Evolutionary conservation across 2,329 filamentous ascomycete species (phyloP).

Genomic region (Colletotrichum eremochloae): DNA sequence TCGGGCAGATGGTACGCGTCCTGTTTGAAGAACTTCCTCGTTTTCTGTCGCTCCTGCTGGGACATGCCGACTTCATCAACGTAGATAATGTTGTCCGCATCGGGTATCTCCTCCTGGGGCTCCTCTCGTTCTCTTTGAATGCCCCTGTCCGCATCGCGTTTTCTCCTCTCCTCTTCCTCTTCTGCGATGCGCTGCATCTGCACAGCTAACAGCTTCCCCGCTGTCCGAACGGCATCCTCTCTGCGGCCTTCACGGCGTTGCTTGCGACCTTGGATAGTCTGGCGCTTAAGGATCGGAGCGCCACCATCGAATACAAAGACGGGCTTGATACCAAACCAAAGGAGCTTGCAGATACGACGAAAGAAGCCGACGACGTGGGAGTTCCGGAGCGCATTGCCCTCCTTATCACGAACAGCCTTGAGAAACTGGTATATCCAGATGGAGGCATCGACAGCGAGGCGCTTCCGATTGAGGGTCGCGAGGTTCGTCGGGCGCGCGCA

Average conservation of each 20-base stretch:
- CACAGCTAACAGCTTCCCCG: slow-evolving; percentile 89
- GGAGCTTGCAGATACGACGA: slow-evolving; percentile 94
- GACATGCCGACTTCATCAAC: slow-evolving; percentile 91
- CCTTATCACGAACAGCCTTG: slow-evolving; percentile 98
- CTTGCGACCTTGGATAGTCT: slow-evolving; percentile 87
- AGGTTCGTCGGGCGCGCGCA: slow-evolving; percentile 96
- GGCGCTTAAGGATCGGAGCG: slow-evolving; percentile 88
- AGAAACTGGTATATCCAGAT: slow-evolving; percentile 99
- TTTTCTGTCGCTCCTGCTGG: slow-evolving; percentile 78
- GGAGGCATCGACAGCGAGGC: slow-evolving; percentile 95
- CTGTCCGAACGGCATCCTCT: slow-evolving; percentile 93
- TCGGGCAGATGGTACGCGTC: slow-evolving; percentile 97
- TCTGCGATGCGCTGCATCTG: slow-evolving; percentile 94
- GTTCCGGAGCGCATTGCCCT: slow-evolving; percentile 96
- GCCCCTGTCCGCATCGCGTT: slow-evolving; percentile 59
- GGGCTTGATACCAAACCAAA: slow-evolving; percentile 96
- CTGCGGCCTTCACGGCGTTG: slow-evolving; percentile 86
- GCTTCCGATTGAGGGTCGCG: slow-evolving; percentile 94
- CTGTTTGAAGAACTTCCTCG: slow-evolving; percentile 86
- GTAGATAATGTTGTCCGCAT: slow-evolving; percentile 81
- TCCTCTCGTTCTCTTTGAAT: slow-evolving; percentile 58
- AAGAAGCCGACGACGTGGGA: slow-evolving; percentile 98
- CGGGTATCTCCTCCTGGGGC: slow-evolving; percentile 77
- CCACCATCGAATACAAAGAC: slow-evolving; percentile 99
- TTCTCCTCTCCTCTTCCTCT: slow-evolving; percentile 81